phyloP scores from a whole-genome alignment of 2,329 filamentous ascomycete genomes.

The Huntiella omanensis region DNA sequence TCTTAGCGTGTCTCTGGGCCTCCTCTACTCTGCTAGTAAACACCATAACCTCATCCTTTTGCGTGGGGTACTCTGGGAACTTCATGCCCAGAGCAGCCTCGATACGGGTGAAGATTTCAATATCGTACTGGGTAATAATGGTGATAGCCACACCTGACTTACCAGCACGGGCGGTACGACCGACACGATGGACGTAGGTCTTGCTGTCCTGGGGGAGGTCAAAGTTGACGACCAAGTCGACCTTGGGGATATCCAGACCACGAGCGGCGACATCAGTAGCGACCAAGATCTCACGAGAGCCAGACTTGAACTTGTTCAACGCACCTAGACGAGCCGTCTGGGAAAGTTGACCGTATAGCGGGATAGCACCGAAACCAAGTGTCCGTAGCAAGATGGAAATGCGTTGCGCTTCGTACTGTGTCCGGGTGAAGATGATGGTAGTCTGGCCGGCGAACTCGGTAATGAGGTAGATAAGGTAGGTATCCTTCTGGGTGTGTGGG shows the following conservation, averaged over 20 bases:
- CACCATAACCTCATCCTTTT: slow-evolving; percentile 72
- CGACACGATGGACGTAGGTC: slow-evolving; percentile 80
- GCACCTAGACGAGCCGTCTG: slow-evolving; percentile 76
- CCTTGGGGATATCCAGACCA: slow-evolving; percentile 82
- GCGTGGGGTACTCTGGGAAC: slow-evolving; percentile 46
- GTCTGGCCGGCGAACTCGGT: slow-evolving; percentile 78
- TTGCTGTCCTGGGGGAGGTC: slow-evolving; percentile 72
- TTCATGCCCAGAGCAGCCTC: slow-evolving; percentile 68
- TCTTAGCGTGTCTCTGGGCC: slow-evolving; percentile 61
- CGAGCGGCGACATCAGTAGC: slow-evolving; percentile 88
- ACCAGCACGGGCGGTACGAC: slow-evolving; percentile 71
- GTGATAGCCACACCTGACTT: slow-evolving; percentile 67
- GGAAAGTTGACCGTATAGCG: slow-evolving; percentile 78
- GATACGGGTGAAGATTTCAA: slow-evolving; percentile 63
- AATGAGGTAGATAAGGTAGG: slow-evolving; percentile 69
- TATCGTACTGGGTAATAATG: slow-evolving; percentile 73
- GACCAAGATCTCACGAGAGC: slow-evolving; percentile 68
- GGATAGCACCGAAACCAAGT: slow-evolving; percentile 78
- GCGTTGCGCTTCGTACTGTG: slow-evolving; percentile 77
- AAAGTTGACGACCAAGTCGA: slow-evolving; percentile 73
- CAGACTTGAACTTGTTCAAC: slow-evolving; percentile 72
- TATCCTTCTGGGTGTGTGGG: slow-evolving; percentile 72
- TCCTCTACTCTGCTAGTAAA: slow-evolving; percentile 62
- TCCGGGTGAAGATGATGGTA: slow-evolving; percentile 78
- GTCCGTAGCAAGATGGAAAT: slow-evolving; percentile 65